Base-by-base conservation (phyloP, 768 basidiomycete genomes). In the Guyanaporus albipodus region DNA sequence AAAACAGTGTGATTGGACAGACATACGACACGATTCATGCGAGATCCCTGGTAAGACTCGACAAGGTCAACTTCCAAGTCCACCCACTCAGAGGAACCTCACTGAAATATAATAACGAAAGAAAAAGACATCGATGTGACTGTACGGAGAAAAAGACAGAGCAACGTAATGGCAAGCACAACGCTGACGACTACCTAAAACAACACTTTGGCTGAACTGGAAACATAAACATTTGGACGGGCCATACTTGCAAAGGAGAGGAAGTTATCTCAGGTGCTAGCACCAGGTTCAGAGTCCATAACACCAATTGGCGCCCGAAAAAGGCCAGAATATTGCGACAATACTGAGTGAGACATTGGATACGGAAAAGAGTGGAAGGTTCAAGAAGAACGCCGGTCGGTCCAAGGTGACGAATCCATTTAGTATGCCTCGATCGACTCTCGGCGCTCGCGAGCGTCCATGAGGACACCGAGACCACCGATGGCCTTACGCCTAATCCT, bases 401-500 rank as follows among this genome's bases (percentile, higher is more conserved):
- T 42, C n/a, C 44, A 52, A 51, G 28, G 12, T n/a, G 38, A 43
- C 12, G 47, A 46, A 33, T 29, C 34, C 48, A 8, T 44, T 82
- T 67, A 87, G 65, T 75, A 87, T 27, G 76, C 83, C 64, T 86
- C 85, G 56, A 88, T 76, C 55, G 78, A 68, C 65, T 87, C 87
- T 53, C 88, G 73, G 61, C 85, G 78, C 72, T 89, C 88, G 50
- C 88, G 80, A 27, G 88, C 86, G 58, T 78, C 85, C 78, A 90
- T 82, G 56, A 91, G 77, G 61, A 78, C 78, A 45, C 84, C 85
- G 41, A 91, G 70, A 22, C 88, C 87, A 27, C 85, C 87, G 49
- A 91, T 86, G 17, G 90, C 89, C 74, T 86, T 81, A 59, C 87
- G 80, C 67, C 89, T 78, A 68, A 88, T 85, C 57, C 90, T 80